Evolutionary conservation across 2,329 filamentous ascomycete species (phyloP).

Genomic region (Nigrograna mackinnonii): DNA sequence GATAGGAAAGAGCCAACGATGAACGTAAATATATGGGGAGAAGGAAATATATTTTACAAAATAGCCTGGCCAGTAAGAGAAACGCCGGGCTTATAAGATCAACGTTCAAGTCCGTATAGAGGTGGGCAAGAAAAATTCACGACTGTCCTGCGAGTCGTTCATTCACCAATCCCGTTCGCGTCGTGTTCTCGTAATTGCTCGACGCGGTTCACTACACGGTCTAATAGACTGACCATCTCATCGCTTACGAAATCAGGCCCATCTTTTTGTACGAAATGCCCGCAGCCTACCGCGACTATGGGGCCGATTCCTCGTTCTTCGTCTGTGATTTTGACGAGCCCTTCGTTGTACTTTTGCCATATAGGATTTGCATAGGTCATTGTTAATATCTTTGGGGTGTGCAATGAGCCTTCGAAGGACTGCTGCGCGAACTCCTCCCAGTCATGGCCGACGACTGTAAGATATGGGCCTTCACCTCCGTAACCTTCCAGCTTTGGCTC

Average conservation of each 20-base stretch:
- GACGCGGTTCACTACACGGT: slow-evolving; percentile 38
- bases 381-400: slow-evolving; percentile 43
- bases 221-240: slow-evolving; percentile 35
- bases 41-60: not conserved
- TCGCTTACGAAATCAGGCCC: slow-evolving; percentile 47
- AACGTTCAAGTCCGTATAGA: no score
- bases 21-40: not conserved
- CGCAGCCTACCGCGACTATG: slow-evolving; percentile 52
- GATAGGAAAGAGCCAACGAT: no score
- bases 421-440: slow-evolving; percentile 57
- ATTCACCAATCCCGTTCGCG: not conserved
- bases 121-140: no score
- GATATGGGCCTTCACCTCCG: slow-evolving; percentile 40
- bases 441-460: slow-evolving; percentile 60
- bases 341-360: slow-evolving; percentile 60
- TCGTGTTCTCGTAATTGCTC: slow-evolving; percentile 33
- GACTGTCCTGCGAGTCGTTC: no score
- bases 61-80: no score
- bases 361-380: slow-evolving; percentile 57
- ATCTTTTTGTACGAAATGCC: slow-evolving; percentile 61
- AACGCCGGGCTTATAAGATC: no score
- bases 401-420: slow-evolving; percentile 32
- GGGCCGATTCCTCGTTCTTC: slow-evolving; percentile 46
- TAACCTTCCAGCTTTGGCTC: slow-evolving; percentile 45
- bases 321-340: slow-evolving; percentile 50